Evolutionary conservation across 495 filamentous ascomycete species (phyloP), one percentile per base, ranked within the genome.

Genomic region (Talaromyces wortmannii): DNA sequence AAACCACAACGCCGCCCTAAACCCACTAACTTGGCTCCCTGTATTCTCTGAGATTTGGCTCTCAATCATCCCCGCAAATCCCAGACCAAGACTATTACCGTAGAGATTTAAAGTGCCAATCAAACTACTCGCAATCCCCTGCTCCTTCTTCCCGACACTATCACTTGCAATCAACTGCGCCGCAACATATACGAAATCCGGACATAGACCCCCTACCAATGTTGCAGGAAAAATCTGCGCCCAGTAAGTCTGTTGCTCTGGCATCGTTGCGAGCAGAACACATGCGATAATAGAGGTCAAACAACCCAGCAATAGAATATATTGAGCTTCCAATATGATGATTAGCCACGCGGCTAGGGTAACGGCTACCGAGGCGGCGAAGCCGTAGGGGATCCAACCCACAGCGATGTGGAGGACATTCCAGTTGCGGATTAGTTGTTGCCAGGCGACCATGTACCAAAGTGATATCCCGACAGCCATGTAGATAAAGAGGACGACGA

Each of bases 81-180:
- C 77, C 10, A 81, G 45, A 0, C 77, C 78, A 2, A 74, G 59
- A 58, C 73, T 74, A 30, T 67, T 73, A 6, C 77, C 76, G 55
- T 80, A 82, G 5, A 75, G 59, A 51, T 73, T 70, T 16, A 82
- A 52, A 4, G 71, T 72, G 0, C 75, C 75, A 33, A 81, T 71
- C 7, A 80, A 60, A 0, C 71, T 75, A 3, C 70, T 77, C 0
- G 77, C 78, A 50, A 78, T 68, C 0, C 79, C 79, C 50, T 82
- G 78, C 50, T 81, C 66, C 18, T 69, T 61, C n/a, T 71, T 60
- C 13, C 64, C 65, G 10, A 81, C 78, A 0, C 66, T 68, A 52
- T 81, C 81, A 48, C 76, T 80, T 6, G 77, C 78, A 55, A 82
- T 79, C 46, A 82, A 80, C 52, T 81, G 77, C 0, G 73, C 75